Percentiles rank a stretch among this genome's conserved stretches.
phyloP scores from a whole-genome alignment of 2,329 filamentous ascomycete species.

The Penicillium fuscoglaucum region DNA sequence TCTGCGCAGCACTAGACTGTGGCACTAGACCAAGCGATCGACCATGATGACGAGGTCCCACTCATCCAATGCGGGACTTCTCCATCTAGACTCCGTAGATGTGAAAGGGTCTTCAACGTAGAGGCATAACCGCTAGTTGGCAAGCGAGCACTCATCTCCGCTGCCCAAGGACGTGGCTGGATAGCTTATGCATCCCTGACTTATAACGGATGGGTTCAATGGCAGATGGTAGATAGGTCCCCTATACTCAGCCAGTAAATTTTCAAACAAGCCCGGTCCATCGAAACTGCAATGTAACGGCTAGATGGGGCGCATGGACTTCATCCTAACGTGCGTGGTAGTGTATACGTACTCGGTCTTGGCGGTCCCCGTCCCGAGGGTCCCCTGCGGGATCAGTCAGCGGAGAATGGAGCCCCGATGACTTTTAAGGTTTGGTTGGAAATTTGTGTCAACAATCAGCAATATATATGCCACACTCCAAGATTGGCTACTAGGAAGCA shows the following conservation, averaged over 20 bases:
- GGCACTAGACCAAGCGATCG: constrained; percentile 6
- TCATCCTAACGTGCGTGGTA: neutral
- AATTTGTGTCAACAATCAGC: neutral
- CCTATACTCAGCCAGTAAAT: neutral
- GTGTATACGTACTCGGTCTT: constrained; percentile 8
- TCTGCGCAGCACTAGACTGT: neutral
- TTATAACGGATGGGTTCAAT: neutral
- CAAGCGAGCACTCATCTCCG: neutral
- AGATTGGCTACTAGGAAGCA: neutral
- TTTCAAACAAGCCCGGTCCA: neutral
- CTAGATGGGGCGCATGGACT: neutral
- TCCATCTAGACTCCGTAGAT: neutral
- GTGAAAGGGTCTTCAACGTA: neutral
- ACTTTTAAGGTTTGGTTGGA: neutral
- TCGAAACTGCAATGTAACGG: neutral
- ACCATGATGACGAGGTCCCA: constrained; percentile 13
- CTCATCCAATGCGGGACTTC: neutral
- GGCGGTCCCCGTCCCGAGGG: neutral
- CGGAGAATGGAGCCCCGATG: neutral
- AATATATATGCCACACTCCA: neutral
- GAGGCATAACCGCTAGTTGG: neutral
- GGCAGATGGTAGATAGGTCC: neutral
- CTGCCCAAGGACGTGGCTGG: neutral
- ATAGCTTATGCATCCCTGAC: neutral
- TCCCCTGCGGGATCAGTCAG: constrained; percentile 2